phyloP scores from a whole-genome alignment of 345 rosid genomes.

The Aethionema arabicum region DNA sequence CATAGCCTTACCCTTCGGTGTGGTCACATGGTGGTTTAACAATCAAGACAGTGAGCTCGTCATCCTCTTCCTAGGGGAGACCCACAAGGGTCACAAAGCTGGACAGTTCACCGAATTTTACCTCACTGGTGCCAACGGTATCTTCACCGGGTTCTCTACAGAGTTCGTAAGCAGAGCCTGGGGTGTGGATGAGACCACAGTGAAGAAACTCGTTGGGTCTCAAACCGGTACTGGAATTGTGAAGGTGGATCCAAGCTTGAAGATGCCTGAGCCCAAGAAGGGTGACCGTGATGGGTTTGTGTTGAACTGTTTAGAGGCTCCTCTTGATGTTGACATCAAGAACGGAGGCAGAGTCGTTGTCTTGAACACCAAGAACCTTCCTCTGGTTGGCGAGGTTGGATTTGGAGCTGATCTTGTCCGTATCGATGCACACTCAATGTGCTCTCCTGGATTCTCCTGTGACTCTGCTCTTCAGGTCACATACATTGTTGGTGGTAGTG shows the following conservation, averaged over 20 bases:
- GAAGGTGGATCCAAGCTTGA: constrained; percentile 48
- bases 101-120: constrained; percentile 83
- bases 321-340: constrained; percentile 72
- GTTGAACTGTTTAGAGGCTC: constrained; percentile 78
- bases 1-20: constrained; percentile 88
- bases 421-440: constrained; percentile 75
- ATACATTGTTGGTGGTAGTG: constrained; percentile 70
- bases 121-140: constrained; percentile 68
- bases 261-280: constrained; percentile 63
- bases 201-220: constrained; percentile 48
- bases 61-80: constrained; percentile 80
- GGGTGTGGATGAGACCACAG: constrained; percentile 52
- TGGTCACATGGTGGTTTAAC: constrained; percentile 89
- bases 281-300: constrained; percentile 63
- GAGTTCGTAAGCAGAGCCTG: constrained; percentile 80
- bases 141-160: constrained; percentile 75
- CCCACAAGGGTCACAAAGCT: constrained; percentile 68
- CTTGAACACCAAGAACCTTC: constrained; percentile 76
- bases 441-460: constrained; percentile 96
- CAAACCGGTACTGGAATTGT: constrained; percentile 64
- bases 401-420: constrained; percentile 89
- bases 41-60: constrained; percentile 72
- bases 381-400: constrained; percentile 82
- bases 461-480: constrained; percentile 91
- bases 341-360: constrained; percentile 84